Conservation (phyloP, 495 filamentous ascomycete species). For the Penicillium ucsense region DNA sequence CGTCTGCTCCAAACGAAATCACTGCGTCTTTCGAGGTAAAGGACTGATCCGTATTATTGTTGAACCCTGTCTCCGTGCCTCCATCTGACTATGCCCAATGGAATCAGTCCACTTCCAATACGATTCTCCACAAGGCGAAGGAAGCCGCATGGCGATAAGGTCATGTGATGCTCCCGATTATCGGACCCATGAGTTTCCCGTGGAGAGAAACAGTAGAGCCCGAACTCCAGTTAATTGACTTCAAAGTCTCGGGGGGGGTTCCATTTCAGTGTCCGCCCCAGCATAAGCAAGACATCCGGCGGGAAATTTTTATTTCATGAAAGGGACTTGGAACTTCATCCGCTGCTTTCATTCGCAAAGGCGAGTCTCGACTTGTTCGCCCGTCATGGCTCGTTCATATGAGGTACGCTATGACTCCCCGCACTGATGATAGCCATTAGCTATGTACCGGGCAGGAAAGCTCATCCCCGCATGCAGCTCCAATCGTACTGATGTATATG, state of each 20-base stretch:
- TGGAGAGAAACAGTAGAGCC: constrained; percentile 12
- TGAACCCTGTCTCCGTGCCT: too few species aligned
- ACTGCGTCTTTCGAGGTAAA: background rate
- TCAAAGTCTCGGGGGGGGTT: constrained; percentile 18
- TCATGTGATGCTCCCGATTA: constrained; percentile 10
- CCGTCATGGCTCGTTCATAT: constrained; percentile 35
- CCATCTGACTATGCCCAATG: too few species aligned
- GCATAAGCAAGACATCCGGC: constrained; percentile 9
- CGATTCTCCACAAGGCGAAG: too few species aligned
- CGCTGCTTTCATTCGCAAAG: constrained; percentile 14
- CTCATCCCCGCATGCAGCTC: background rate
- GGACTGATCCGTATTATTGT: too few species aligned
- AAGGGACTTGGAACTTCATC: constrained; percentile 12
- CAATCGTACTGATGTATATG: constrained; percentile 2
- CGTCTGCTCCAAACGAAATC: background rate
- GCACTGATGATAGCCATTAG: background rate
- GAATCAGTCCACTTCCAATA: too few species aligned
- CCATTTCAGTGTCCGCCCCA: constrained; percentile 11
- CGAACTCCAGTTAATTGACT: constrained; percentile 6
- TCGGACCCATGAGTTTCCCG: constrained; percentile 11
- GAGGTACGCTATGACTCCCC: constrained; percentile 19
- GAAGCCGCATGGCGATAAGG: too few species aligned
- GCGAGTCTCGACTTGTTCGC: constrained; percentile 21
- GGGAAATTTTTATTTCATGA: constrained; percentile 16
- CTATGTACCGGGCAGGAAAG: background rate